These are phyloP conservation scores for Rhinocladiella mackenziei DNA, from an alignment of 2,329 filamentous ascomycete species.

Conservation along the genomic window DNA sequence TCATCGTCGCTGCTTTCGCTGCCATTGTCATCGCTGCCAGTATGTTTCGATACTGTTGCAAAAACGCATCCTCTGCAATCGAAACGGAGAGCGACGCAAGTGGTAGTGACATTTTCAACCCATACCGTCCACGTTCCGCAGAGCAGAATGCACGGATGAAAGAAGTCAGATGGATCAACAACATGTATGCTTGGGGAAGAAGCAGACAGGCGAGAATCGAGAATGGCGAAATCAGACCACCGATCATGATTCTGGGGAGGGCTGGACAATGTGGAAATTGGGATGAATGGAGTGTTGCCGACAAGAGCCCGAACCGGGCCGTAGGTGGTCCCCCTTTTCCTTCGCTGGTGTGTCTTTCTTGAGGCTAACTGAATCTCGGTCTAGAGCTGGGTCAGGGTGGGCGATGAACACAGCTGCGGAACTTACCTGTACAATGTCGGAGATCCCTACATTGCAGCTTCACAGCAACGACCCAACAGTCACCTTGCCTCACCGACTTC, in stretches of 20 bases:
- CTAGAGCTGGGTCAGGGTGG: not conserved
- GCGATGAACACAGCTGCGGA: constrained; percentile 2
- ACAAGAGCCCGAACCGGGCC: constrained; percentile 1
- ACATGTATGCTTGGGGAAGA: constrained; percentile 21
- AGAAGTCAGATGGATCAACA: constrained; percentile 24
- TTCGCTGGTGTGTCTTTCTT: too few relatives aligned
- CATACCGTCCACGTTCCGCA: constrained; percentile 13
- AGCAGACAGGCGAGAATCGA: constrained; percentile 10
- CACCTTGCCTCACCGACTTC: constrained; percentile 9
- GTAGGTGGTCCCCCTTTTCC: too few relatives aligned
- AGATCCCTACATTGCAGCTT: constrained; percentile 9
- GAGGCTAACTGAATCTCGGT: not conserved
- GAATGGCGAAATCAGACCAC: constrained; percentile 9
- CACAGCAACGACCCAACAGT: constrained; percentile 7
- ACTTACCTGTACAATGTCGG: constrained; percentile 12
- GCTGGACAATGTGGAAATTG: constrained; percentile 8
- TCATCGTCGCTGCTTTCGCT: constrained; percentile 17
- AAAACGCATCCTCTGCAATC: constrained; percentile 1
- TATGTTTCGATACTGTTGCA: constrained; percentile 15
- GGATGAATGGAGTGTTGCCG: constrained; percentile 14
- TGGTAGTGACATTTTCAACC: constrained; percentile 24
- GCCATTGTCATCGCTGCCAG: constrained; percentile 17
- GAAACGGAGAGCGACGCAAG: constrained; percentile 19
- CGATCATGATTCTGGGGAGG: constrained; percentile 13
- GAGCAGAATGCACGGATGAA: constrained; percentile 18